phyloP scores from a whole-genome alignment of 2,329 filamentous ascomycete genomes.

The Paecilomyces sp. region DNA sequence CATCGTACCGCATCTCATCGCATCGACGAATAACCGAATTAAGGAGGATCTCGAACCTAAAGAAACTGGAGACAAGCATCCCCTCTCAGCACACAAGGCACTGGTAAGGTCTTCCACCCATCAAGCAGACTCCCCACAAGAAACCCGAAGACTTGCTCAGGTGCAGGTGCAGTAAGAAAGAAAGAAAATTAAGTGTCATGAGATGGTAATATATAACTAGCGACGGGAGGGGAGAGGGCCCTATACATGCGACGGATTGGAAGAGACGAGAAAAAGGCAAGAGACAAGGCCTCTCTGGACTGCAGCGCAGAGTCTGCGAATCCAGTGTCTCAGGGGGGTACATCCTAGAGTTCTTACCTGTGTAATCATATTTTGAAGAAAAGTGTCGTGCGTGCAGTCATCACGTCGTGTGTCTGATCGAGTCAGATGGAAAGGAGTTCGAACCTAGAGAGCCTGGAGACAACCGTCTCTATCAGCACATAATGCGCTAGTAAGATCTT shows the following conservation, averaged over 20 bases:
- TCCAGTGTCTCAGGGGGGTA: not conserved
- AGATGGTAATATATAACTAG: no score
- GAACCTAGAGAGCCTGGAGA: not conserved
- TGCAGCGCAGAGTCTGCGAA: not conserved
- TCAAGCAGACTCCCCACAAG: not conserved
- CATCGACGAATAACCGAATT: not conserved
- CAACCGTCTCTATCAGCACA: slow-evolving; percentile 3
- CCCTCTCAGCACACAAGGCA: not conserved
- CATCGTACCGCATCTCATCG: not conserved
- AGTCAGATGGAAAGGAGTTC: not conserved
- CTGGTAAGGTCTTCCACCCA: slow-evolving; percentile 6
- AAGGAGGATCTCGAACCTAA: not conserved
- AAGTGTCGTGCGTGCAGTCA: not conserved
- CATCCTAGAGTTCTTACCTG: not conserved
- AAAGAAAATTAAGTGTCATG: no score
- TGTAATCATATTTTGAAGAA: not conserved
- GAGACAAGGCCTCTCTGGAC: not conserved
- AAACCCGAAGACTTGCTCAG: not conserved
- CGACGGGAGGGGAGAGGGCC: no score
- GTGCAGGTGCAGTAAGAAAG: not conserved
- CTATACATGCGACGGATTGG: not conserved
- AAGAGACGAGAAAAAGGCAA: not conserved
- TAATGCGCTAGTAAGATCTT: slow-evolving; percentile 3
- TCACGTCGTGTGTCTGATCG: not conserved
- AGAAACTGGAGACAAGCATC: slow-evolving; percentile 1